These are phyloP conservation scores for Dactylellina parvicollis DNA, from an alignment of 2,329 filamentous ascomycete species.

Conservation along the genomic window DNA sequence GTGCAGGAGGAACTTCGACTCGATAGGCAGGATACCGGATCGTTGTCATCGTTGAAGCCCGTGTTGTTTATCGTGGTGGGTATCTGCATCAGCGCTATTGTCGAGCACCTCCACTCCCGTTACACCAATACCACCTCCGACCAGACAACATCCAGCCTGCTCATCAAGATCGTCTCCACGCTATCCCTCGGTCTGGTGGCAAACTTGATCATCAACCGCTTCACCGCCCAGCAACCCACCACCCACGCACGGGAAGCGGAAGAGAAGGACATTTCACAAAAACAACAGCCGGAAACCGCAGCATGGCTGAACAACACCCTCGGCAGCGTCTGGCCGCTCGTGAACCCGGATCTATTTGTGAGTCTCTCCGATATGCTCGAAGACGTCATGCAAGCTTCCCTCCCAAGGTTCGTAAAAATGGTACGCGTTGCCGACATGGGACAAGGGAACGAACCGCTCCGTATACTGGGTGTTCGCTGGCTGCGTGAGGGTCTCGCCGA, in stretches of 20 bases:
- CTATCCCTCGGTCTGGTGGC: not conserved
- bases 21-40: conserved; percentile 60
- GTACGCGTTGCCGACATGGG: conserved; percentile 79
- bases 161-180: conserved; percentile 2
- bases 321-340: conserved; percentile 75
- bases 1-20: conserved; percentile 63
- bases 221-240: not conserved
- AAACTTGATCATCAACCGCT: conserved; percentile 47
- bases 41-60: not conserved
- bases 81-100: not conserved
- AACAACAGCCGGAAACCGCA: conserved; percentile 69
- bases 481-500: conserved; percentile 75
- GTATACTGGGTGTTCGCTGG: conserved; percentile 77
- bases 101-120: not conserved
- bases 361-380: conserved; percentile 72
- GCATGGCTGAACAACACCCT: conserved; percentile 78
- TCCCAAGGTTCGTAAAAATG: conserved; percentile 76
- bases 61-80: conserved; percentile 2
- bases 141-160: not conserved
- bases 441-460: conserved; percentile 76
- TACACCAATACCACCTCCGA: not conserved
- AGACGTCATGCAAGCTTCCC: conserved; percentile 81
- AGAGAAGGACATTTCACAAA: conserved; percentile 22
- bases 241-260: conserved; percentile 54
- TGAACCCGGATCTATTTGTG: conserved; percentile 79